A percentile compares a stretch with the other conserved stretches of the same genome.
Evolutionary conservation across 208 protist genomes (phyloP).

Genomic region (Trypanosoma vivax): DNA sequence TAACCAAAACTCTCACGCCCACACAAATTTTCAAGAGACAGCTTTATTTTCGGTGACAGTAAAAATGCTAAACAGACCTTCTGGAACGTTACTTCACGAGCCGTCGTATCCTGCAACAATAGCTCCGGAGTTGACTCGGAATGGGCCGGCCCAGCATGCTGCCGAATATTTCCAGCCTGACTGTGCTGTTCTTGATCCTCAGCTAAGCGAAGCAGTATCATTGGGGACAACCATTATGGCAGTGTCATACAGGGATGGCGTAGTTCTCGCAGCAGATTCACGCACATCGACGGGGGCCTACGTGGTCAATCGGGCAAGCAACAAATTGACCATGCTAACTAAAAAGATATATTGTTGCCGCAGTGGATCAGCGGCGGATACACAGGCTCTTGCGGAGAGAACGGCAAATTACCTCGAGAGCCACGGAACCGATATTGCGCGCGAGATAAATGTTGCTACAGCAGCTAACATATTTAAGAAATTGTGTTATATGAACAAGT

Average conservation of each 20-base stretch:
- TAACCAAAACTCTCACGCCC: no score
- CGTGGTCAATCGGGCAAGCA: constrained; percentile 95
- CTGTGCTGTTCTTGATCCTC: constrained; percentile 71
- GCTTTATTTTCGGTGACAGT: constrained; percentile 6
- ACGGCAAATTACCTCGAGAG: constrained; percentile 90
- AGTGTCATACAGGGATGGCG: constrained; percentile 94
- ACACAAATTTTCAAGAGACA: background rate
- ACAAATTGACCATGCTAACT: constrained; percentile 97
- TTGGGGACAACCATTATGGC: constrained; percentile 98
- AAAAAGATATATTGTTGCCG: constrained; percentile 97
- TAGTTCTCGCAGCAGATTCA: constrained; percentile 96
- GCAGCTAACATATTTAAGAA: constrained; percentile 95
- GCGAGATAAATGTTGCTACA: constrained; percentile 87
- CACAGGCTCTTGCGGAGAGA: constrained; percentile 93
- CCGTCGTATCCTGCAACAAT: constrained; percentile 63
- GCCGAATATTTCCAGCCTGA: constrained; percentile 70
- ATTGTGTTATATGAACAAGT: constrained; percentile 97
- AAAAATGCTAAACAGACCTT: constrained; percentile 69
- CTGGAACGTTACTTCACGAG: constrained; percentile 63
- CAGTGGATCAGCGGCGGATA: constrained; percentile 98
- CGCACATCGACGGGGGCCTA: constrained; percentile 96
- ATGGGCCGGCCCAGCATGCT: constrained; percentile 54
- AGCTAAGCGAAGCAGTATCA: constrained; percentile 78
- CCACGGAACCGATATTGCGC: constrained; percentile 87
- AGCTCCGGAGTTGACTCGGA: constrained; percentile 33